Percentiles rank a stretch among this genome's conserved stretches.
Evolutionary conservation across 306 rosid genomes (phyloP).

Genomic region (Astragalus glycyphyllos): DNA sequence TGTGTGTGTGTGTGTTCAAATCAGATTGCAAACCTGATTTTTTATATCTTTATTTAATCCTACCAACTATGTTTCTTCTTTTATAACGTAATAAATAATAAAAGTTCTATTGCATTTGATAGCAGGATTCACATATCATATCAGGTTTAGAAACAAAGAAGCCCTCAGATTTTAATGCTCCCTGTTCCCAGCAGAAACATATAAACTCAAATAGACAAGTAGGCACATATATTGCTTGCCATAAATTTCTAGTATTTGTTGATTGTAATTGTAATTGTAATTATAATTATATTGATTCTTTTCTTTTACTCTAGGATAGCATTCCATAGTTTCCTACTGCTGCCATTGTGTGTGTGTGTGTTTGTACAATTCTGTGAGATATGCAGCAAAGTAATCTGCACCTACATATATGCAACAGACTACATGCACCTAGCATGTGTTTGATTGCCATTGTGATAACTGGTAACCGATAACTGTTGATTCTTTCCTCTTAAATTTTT

Average conservation of each 20-base stretch:
- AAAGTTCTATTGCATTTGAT: slow-evolving; percentile 12
- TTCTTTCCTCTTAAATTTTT: not conserved
- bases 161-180: not conserved
- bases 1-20: no score
- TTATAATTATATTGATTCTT: no score
- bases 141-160: slow-evolving; percentile 1
- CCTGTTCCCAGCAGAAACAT: slow-evolving; percentile 23
- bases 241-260: not conserved
- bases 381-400: no score
- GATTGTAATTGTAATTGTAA: not conserved
- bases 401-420: not conserved
- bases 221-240: slow-evolving; percentile 4
- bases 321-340: not conserved
- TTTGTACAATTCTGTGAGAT: no score
- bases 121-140: slow-evolving; percentile 19
- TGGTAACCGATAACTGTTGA: not conserved
- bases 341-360: no score
- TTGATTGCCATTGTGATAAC: not conserved
- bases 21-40: slow-evolving; percentile 10
- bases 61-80: no score
- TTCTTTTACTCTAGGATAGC: not conserved
- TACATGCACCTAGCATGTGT: not conserved
- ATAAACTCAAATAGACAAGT: slow-evolving; percentile 28
- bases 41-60: no score
- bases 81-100: not conserved